These are phyloP conservation scores for Rhynchospora tenuis DNA, from an alignment of 176 grass and related monocot species.

Conservation along the genomic window DNA sequence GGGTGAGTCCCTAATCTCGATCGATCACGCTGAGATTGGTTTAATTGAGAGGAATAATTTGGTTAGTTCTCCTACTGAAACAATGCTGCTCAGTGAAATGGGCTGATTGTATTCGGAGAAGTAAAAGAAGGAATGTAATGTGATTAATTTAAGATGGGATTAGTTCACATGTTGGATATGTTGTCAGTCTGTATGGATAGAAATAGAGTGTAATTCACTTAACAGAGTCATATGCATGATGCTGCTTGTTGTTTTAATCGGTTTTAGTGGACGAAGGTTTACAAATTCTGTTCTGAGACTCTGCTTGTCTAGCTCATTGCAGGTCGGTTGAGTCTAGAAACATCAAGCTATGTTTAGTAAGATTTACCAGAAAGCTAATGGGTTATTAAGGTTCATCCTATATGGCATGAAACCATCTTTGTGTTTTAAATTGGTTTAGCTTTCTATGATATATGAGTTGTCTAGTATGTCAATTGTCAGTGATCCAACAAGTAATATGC, in stretches of 20 bases:
- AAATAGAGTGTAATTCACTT: neutral
- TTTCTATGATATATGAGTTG: neutral
- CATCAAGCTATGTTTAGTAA: neutral
- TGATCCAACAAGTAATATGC: neutral
- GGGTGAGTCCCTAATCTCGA: constrained; percentile 51
- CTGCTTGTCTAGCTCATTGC: neutral
- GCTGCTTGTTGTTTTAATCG: neutral
- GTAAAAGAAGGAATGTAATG: neutral
- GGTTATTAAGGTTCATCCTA: neutral
- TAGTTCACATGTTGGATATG: neutral
- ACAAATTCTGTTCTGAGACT: neutral
- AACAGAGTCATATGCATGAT: neutral
- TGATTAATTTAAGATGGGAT: neutral
- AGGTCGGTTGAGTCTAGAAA: neutral
- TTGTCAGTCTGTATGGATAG: neutral
- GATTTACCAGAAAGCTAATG: neutral
- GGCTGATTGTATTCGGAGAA: neutral
- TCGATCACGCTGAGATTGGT: neutral
- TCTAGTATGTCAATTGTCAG: neutral
- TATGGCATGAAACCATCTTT: neutral
- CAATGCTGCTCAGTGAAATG: neutral
- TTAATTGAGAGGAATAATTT: neutral
- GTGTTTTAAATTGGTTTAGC: neutral
- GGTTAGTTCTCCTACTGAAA: neutral
- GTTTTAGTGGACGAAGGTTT: neutral